Base-by-base conservation (phyloP, 2,329 filamentous ascomycete species). In the Fusarium foetens region DNA sequence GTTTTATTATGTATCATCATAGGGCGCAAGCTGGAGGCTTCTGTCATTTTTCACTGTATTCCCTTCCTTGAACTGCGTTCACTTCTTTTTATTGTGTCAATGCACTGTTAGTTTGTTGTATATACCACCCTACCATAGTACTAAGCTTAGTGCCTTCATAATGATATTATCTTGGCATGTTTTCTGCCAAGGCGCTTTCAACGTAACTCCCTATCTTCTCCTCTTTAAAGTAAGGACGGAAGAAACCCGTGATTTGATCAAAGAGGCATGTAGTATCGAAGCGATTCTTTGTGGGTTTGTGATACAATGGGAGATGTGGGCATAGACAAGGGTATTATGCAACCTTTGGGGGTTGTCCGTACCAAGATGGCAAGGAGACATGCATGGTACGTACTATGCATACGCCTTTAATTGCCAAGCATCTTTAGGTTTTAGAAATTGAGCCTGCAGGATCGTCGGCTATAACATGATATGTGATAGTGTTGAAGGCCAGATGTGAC, bases 1-100 rank as follows among this genome's bases (percentile, higher is more conserved):
- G 33, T 43, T 42, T 58, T 29, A 68, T 70, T 45, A 58, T 70
- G 54, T 64, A 71, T 29, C 27, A 62, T 57, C 54, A 71, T 31
- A 43, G 58, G 70, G 66, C 43, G 70, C 60, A 61, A 52, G 39
- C 45, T 33, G 29, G 36, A 38, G 62, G 51, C 31, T 54, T 54
- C 58, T 49, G 31, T 67, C 42, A 59, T 21, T 63, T 65, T 51
- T 42, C 58, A 45, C 35, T 49, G 14, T 29, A 33, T 58, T 46
- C 41, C 42, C 23, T 27, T 66, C 41, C 27, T 55, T 25, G n/a
- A 45, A 46, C 39, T 39, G 31, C 52, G 41, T 62, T 41, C 45
- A 58, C 29, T 41, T 41, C 38, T 38, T 51, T 48, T 19, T 27
- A 19, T 52, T 72, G 64, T 33, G 31, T 55, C 41, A 39, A 63